phyloP scores from a whole-genome alignment of 306 rosid species.

The Cajanus cajan region DNA sequence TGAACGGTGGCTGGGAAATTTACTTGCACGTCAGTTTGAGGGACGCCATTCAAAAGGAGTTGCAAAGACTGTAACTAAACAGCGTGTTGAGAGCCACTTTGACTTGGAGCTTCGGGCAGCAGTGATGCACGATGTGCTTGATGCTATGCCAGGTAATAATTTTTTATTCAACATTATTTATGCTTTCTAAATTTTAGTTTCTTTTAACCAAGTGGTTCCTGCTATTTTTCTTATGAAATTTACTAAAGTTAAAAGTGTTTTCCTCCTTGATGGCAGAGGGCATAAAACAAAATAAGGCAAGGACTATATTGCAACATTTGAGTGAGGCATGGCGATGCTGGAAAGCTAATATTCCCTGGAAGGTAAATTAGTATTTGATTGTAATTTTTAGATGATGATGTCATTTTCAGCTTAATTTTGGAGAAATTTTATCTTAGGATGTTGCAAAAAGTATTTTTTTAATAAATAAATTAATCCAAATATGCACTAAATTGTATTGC shows the following conservation, averaged over 20 bases:
- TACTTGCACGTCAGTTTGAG: conserved; percentile 96
- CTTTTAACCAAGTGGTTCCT: background rate
- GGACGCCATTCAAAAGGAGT: conserved; percentile 99
- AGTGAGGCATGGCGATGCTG: conserved; percentile 99
- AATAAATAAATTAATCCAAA: background rate
- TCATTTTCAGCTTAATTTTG: background rate
- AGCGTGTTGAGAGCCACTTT: conserved; percentile 98
- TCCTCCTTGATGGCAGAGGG: conserved; percentile 64
- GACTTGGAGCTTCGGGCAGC: conserved; percentile 99
- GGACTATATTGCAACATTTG: conserved; percentile 93
- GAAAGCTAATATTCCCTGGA: conserved; percentile 99
- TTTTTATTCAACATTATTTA: background rate
- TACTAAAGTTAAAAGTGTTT: background rate
- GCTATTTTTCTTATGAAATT: background rate
- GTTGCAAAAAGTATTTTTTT: background rate
- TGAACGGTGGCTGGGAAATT: conserved; percentile 96
- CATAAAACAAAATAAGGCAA: conserved; percentile 95
- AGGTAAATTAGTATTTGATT: conserved; percentile 43
- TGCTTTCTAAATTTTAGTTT: background rate
- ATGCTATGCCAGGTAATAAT: conserved; percentile 91
- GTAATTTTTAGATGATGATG: background rate
- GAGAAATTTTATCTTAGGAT: background rate
- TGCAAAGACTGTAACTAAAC: conserved; percentile 97
- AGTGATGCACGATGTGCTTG: conserved; percentile 99
- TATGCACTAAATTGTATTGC: background rate